Percentiles rank a stretch among this genome's conserved stretches.
Evolutionary conservation across 192 early-diverging fungal genomes (phyloP).

Genomic region (Coemansia sp.): DNA sequence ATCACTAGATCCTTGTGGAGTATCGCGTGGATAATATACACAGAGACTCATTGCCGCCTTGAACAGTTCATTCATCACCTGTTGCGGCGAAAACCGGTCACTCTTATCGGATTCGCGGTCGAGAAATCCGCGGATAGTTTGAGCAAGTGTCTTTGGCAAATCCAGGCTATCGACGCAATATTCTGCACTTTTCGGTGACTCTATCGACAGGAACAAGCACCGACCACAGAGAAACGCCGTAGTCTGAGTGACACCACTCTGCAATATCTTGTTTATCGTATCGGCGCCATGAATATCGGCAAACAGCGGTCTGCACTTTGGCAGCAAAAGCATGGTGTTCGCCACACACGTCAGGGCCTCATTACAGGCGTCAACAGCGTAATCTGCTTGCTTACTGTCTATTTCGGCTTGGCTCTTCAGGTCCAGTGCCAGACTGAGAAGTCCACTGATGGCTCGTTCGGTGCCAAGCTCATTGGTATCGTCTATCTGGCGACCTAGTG

Average conservation of each 20-base stretch:
- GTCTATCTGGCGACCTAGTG: constrained; percentile 28
- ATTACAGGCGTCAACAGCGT: constrained; percentile 22
- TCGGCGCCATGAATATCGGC: neutral
- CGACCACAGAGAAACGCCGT: constrained; percentile 41
- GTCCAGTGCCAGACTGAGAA: constrained; percentile 26
- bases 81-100: constrained; percentile 27
- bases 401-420: neutral
- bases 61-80: constrained; percentile 39
- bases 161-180: constrained; percentile 24
- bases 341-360: constrained; percentile 52
- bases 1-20: neutral
- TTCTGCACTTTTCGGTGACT: constrained; percentile 9
- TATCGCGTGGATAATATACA: constrained; percentile 21
- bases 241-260: neutral
- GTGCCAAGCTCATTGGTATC: constrained; percentile 25
- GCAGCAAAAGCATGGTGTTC: constrained; percentile 45
- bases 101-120: neutral
- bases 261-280: neutral
- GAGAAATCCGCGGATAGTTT: constrained; percentile 2
- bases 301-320: constrained; percentile 18
- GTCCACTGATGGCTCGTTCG: constrained; percentile 17
- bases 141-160: constrained; percentile 26
- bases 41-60: constrained; percentile 49
- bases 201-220: constrained; percentile 32
- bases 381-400: neutral